Evolutionary conservation across 1,284 basidiomycete genomes (phyloP).

Genomic region (Apiotrichum domesticum): DNA sequence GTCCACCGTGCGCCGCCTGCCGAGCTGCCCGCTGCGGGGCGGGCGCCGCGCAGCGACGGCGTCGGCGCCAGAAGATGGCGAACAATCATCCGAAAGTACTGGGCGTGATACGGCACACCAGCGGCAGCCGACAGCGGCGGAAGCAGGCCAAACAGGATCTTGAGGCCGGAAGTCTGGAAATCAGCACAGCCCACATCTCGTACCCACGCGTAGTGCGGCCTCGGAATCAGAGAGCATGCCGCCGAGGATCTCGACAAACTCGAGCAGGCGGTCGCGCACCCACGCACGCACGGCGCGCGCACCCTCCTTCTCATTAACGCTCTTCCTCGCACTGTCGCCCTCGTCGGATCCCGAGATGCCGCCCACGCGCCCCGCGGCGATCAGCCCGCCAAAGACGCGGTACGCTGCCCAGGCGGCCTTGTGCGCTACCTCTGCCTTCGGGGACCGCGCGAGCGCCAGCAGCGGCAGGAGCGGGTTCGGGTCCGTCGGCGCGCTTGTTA

Average conservation of each 20-base stretch:
- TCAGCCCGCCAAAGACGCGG: slow-evolving; percentile 64
- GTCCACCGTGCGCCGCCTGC: slow-evolving; percentile 16
- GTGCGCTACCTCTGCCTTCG: slow-evolving; percentile 55
- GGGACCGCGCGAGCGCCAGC: slow-evolving; percentile 52
- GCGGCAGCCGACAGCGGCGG: slow-evolving; percentile 66
- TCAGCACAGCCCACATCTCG: background rate
- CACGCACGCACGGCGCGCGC: slow-evolving; percentile 65
- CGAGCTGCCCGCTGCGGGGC: slow-evolving; percentile 34
- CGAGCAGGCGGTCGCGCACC: slow-evolving; percentile 64
- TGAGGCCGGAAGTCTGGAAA: slow-evolving; percentile 61
- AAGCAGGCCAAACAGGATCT: slow-evolving; percentile 73
- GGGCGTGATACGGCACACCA: slow-evolving; percentile 43
- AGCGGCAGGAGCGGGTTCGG: slow-evolving; percentile 77
- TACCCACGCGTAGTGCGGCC: slow-evolving; percentile 55
- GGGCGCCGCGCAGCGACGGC: slow-evolving; percentile 40
- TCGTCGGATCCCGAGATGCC: slow-evolving; percentile 14
- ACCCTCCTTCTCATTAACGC: slow-evolving; percentile 44
- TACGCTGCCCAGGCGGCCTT: slow-evolving; percentile 78
- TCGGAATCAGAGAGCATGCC: slow-evolving; percentile 69
- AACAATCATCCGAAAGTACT: slow-evolving; percentile 41
- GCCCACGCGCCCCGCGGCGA: slow-evolving; percentile 57
- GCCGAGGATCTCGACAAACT: slow-evolving; percentile 62
- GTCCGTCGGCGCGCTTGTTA: slow-evolving; percentile 50
- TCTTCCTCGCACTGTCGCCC: slow-evolving; percentile 11
- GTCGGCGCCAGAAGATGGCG: slow-evolving; percentile 33